Evolutionary conservation across 148 eudicot genomes (phyloP), one percentile per base, ranked within the genome.

Genomic region (Nyssa sinensis): DNA sequence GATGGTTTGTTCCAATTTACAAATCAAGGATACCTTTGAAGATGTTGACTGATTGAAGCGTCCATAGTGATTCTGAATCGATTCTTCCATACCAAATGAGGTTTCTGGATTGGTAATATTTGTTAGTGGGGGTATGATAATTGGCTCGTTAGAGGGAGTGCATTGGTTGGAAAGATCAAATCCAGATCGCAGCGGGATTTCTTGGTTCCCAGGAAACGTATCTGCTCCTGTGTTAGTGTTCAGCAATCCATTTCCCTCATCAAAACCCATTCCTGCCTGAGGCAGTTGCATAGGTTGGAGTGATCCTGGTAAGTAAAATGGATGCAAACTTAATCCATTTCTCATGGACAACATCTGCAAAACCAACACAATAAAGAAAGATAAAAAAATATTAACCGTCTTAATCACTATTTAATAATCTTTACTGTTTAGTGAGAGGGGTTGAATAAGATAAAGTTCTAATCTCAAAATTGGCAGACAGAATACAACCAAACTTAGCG

Each of bases 261-360:
- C 75, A 25, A 78, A 71, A 61, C 75, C 79, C 14, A 80, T 32
- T 39, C 79, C 90, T 1, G 68, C 49, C 58, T 37, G 63, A 49
- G 88, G 77, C 32, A 75, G 69, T 61, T 81, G 81, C 57, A 78
- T 8, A 2, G 85, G 23, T 39, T 74, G 87, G 27, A 81, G 29
- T 23, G 76, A 75, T 34, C 85, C 84, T 19, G 79, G 83, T 33
- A 82, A 28, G 84, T 84, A 89, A 66, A 78, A 78, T 23, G 95
- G 95, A 70, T 86, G 87, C 80, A 86, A 67, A 81, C 88, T 79
- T 64, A 84, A 77, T 76, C 95, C 95, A 69, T 91, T 94, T 85
- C 97, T 88, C 89, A 94, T 74, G 29, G 98, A 88, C 80, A 93
- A 73, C 91, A 88, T 90, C 97, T 93, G 88, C 57, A 81, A 32